Evolutionary conservation across 495 filamentous ascomycete genomes (phyloP).

Genomic region (Podospora pseudopauciseta): DNA sequence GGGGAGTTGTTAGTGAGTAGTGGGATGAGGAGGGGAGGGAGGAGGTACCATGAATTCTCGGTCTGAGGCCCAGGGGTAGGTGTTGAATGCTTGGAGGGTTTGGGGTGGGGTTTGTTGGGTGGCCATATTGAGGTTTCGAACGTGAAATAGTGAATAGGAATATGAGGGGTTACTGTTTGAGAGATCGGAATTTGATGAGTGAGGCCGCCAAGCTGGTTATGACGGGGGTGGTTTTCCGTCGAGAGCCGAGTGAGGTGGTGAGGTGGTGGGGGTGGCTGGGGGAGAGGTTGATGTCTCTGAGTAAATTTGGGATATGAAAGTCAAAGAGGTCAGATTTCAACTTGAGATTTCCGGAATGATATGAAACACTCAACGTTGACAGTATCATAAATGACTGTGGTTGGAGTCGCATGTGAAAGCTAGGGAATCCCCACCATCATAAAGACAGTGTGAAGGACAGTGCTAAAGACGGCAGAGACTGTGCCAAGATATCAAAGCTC

Average conservation of each 20-base stretch:
- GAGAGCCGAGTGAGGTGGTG: neutral
- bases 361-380: neutral
- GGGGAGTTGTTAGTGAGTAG: slow-evolving; percentile 3
- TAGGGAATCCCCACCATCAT: neutral
- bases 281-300: neutral
- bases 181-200: neutral
- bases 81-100: slow-evolving; percentile 21
- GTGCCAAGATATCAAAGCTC: neutral
- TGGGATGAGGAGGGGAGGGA: neutral
- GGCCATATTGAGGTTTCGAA: neutral
- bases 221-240: neutral
- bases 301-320: neutral
- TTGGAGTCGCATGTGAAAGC: slow-evolving; percentile 10
- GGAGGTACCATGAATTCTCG: slow-evolving; percentile 7
- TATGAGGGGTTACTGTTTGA: neutral
- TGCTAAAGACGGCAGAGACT: neutral
- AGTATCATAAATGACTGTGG: neutral
- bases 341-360: neutral
- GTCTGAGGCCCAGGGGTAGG: slow-evolving; percentile 26
- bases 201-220: neutral
- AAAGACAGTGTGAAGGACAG: neutral
- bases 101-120: slow-evolving; percentile 1
- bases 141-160: neutral
- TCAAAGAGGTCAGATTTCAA: neutral
- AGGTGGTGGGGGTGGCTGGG: neutral